These are phyloP conservation scores for Rhodotorula kratochvilovae DNA, from an alignment of 768 basidiomycete species.

Conservation along the genomic window DNA sequence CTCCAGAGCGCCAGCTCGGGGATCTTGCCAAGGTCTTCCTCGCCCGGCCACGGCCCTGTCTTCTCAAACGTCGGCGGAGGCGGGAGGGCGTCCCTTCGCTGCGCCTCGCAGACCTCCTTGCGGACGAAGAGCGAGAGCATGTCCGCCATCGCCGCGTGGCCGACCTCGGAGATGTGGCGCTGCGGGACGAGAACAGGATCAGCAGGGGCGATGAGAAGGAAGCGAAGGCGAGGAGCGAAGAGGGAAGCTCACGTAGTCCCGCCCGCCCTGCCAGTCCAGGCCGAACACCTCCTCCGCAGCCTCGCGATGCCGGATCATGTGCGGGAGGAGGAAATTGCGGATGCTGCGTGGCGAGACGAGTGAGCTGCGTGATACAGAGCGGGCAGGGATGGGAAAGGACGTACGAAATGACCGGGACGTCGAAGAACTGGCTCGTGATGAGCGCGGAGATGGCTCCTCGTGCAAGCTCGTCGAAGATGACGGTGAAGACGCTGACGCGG, in stretches of 20 bases:
- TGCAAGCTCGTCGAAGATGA: constrained; percentile 21
- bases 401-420: constrained; percentile 29
- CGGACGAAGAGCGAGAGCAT: constrained; percentile 32
- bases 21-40: constrained; percentile 6
- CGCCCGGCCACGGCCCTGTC: constrained; percentile 1
- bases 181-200: background rate
- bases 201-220: no score
- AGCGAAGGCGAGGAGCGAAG: background rate
- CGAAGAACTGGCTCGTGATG: constrained; percentile 15
- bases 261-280: background rate
- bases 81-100: background rate
- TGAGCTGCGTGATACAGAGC: background rate
- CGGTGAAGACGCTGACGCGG: constrained; percentile 12
- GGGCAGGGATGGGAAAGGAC: background rate
- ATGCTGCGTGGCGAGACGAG: background rate
- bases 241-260: constrained; percentile 15
- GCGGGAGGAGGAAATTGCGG: constrained; percentile 29
- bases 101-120: constrained; percentile 25
- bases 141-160: constrained; percentile 19
- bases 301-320: constrained; percentile 22
- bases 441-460: constrained; percentile 8
- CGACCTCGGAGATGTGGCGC: constrained; percentile 18
- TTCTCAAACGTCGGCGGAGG: background rate
- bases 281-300: constrained; percentile 13
- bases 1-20: constrained; percentile 11